Percentiles rank a stretch among this genome's conserved stretches.
Evolutionary conservation across 495 filamentous ascomycete genomes (phyloP).

Genomic region (Haplographium delicatum): DNA sequence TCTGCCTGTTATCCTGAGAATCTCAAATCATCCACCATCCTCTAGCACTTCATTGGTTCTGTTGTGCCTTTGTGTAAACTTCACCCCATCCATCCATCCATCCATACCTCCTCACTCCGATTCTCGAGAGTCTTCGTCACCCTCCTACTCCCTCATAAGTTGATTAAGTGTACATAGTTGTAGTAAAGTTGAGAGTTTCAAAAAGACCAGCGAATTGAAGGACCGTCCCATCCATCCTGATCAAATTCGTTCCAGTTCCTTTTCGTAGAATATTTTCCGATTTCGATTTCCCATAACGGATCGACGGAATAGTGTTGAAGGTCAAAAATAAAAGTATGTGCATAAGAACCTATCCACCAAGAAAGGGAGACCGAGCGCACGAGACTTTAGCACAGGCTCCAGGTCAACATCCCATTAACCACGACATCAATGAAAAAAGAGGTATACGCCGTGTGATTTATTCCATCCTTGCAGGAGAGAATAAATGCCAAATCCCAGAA

Average conservation of each 20-base stretch:
- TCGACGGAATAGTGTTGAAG: constrained; percentile 19
- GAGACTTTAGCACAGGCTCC: constrained; percentile 27
- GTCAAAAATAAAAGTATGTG: constrained; percentile 17
- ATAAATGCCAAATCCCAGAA: constrained; percentile 8
- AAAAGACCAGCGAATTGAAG: constrained; percentile 10
- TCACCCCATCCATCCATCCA: background rate
- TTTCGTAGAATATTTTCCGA: no score
- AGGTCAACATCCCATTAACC: constrained; percentile 15
- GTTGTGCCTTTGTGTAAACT: no score
- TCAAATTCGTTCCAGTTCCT: constrained; percentile 7
- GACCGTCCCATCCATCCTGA: constrained; percentile 6
- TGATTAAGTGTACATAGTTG: constrained; percentile 23
- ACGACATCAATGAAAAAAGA: constrained; percentile 5
- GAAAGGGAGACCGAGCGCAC: constrained; percentile 22
- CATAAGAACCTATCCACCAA: constrained; percentile 5
- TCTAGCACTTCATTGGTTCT: background rate
- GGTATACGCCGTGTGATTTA: constrained; percentile 12
- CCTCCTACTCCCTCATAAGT: background rate
- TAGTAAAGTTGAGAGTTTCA: constrained; percentile 17
- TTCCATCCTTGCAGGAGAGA: constrained; percentile 17
- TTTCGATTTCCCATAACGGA: constrained; percentile 1
- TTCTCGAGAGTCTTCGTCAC: background rate
- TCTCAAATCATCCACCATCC: background rate
- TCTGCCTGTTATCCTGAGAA: background rate
- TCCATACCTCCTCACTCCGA: background rate